Percentiles rank a stretch among this genome's conserved stretches.
Evolutionary conservation across 768 basidiomycete genomes (phyloP).

Genomic region (Fomitopsis serialis): DNA sequence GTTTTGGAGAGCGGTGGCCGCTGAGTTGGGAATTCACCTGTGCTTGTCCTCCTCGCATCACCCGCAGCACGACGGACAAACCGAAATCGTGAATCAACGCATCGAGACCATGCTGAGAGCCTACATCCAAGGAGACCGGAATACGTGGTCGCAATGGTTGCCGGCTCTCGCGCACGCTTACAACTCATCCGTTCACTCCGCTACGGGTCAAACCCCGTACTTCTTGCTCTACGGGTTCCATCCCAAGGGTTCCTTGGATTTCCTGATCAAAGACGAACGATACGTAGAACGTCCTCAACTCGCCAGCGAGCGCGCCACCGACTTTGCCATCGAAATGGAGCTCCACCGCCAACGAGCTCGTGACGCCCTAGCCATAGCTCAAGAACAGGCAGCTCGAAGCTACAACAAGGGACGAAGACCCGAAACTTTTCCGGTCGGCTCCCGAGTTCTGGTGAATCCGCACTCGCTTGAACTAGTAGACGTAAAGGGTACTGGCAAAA

Average conservation of each 20-base stretch:
- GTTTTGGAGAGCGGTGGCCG: not conserved
- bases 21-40: not conserved
- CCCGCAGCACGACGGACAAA: constrained; percentile 1
- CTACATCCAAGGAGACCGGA: not conserved
- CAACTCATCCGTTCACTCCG: constrained; percentile 11
- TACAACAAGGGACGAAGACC: constrained; percentile 14
- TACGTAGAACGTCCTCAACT: not conserved
- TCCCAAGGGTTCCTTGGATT: not conserved
- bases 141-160: constrained; percentile 1
- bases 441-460: constrained; percentile 18
- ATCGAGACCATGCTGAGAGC: constrained; percentile 2
- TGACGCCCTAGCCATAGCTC: constrained; percentile 11
- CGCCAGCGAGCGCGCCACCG: not conserved
- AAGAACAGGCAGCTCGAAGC: constrained; percentile 4
- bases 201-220: constrained; percentile 12
- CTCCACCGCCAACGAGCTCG: constrained; percentile 6
- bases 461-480: constrained; percentile 15
- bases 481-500: constrained; percentile 17
- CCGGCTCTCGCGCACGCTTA: not conserved
- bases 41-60: not conserved
- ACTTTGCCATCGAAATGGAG: not conserved
- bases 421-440: constrained; percentile 16
- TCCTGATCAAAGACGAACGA: not conserved
- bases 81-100: not conserved
- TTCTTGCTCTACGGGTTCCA: constrained; percentile 17